These are phyloP conservation scores for Boechera stricta DNA, from an alignment of 345 rosid genomes.

Conservation along the genomic window DNA sequence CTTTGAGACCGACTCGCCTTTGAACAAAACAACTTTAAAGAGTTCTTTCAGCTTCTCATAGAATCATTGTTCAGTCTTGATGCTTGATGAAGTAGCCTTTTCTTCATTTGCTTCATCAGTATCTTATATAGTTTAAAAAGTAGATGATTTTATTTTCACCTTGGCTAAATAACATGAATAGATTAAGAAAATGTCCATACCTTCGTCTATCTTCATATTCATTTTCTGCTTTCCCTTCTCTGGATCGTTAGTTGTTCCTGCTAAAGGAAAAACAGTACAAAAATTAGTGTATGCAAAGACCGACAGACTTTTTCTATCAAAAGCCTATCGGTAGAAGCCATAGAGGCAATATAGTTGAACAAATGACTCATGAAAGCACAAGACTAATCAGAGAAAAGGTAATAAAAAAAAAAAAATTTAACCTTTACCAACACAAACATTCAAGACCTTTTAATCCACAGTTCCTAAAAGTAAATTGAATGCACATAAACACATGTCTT, in stretches of 20 bases:
- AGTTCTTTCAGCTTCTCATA: slow-evolving; percentile 3
- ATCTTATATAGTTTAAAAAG: slow-evolving; percentile 41
- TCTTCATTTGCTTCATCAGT: slow-evolving; percentile 49
- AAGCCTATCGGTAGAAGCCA: neutral
- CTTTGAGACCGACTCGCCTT: neutral
- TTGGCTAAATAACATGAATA: slow-evolving; percentile 4
- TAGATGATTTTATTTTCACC: neutral
- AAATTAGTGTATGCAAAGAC: neutral
- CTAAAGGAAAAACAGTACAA: slow-evolving; percentile 4
- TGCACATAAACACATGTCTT: slow-evolving; percentile 1
- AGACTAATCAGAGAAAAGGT: neutral
- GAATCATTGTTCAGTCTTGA: slow-evolving; percentile 13
- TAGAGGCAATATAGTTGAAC: neutral
- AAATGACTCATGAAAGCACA: neutral
- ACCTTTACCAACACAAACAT: neutral
- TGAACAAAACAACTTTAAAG: neutral
- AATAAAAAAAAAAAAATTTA: no score
- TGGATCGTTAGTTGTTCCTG: slow-evolving; percentile 24
- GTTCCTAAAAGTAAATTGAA: neutral
- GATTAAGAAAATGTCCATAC: slow-evolving; percentile 1
- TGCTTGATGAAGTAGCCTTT: slow-evolving; percentile 28
- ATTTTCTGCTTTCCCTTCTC: slow-evolving; percentile 39
- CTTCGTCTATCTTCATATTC: slow-evolving; percentile 28
- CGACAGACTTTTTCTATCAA: neutral
- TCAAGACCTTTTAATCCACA: neutral